phyloP scores from a whole-genome alignment of 148 eudicot genomes.

The Camellia granthamiana region DNA sequence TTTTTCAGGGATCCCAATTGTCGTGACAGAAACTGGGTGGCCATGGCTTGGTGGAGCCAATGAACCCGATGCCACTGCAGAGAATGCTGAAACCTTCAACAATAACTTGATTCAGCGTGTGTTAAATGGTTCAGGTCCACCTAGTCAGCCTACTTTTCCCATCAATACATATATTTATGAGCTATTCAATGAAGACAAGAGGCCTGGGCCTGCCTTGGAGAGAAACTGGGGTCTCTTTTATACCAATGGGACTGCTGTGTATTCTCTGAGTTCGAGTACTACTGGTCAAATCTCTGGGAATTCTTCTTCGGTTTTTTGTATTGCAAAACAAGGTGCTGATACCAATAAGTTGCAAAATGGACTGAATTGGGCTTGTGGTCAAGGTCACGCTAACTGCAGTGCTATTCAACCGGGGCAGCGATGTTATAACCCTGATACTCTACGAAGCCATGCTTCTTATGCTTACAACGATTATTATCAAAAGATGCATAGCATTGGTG shows the following conservation, averaged over 20 bases:
- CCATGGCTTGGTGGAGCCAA: constrained; percentile 73
- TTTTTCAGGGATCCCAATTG: constrained; percentile 65
- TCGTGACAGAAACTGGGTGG: constrained; percentile 97
- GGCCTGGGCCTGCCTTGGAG: constrained; percentile 73
- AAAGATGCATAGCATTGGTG: constrained; percentile 69
- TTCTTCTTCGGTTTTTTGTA: constrained; percentile 59
- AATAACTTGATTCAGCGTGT: constrained; percentile 76
- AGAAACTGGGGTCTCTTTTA: constrained; percentile 73
- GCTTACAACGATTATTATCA: constrained; percentile 96
- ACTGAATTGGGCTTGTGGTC: constrained; percentile 94
- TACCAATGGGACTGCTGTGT: constrained; percentile 70
- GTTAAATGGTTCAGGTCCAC: constrained; percentile 79
- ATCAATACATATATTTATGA: constrained; percentile 84
- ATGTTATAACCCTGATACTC: constrained; percentile 77
- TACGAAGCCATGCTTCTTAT: constrained; percentile 86
- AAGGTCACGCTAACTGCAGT: constrained; percentile 75
- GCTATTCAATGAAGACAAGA: constrained; percentile 78
- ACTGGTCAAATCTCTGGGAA: constrained; percentile 39
- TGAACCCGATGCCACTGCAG: constrained; percentile 70
- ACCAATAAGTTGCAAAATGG: constrained; percentile 55
- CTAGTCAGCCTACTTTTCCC: constrained; percentile 70
- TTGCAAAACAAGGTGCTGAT: constrained; percentile 64
- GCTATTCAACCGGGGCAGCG: constrained; percentile 80
- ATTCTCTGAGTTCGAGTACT: constrained; percentile 49
- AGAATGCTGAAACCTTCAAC: constrained; percentile 68